Evolutionary conservation across 2,329 filamentous ascomycete species (phyloP).

Genomic region (Hymenoscyphus salicellus): DNA sequence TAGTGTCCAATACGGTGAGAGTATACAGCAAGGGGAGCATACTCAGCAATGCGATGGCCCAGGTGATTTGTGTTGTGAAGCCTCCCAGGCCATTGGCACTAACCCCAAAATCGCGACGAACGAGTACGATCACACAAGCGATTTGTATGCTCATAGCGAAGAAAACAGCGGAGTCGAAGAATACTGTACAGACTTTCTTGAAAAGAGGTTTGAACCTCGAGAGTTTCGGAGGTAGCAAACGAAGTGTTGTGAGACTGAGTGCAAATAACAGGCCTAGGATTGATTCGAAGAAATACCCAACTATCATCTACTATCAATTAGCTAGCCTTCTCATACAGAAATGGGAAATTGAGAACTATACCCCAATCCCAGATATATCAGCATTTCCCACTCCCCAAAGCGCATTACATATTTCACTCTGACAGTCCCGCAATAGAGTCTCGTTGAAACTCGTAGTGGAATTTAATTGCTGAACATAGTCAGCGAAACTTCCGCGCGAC

Average conservation of each 20-base stretch:
- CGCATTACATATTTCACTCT: slow-evolving; percentile 17
- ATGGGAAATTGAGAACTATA: neutral
- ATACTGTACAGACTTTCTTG: slow-evolving; percentile 3
- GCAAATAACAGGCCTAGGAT: slow-evolving; percentile 12
- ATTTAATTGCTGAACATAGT: slow-evolving; percentile 16
- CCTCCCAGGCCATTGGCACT: slow-evolving; percentile 14
- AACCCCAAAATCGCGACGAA: slow-evolving; percentile 18
- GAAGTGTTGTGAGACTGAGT: neutral
- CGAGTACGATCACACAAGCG: slow-evolving; percentile 13
- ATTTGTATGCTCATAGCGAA: slow-evolving; percentile 18
- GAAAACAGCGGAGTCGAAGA: slow-evolving; percentile 15
- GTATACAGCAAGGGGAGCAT: slow-evolving; percentile 16
- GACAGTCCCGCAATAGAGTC: slow-evolving; percentile 8
- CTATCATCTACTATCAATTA: slow-evolving; percentile 13
- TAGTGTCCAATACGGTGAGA: neutral
- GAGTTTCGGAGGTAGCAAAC: neutral
- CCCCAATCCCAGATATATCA: slow-evolving; percentile 20
- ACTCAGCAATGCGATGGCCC: slow-evolving; percentile 14
- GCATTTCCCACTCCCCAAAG: slow-evolving; percentile 19
- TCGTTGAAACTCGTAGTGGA: slow-evolving; percentile 11
- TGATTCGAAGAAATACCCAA: slow-evolving; percentile 15
- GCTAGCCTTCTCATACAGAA: neutral
- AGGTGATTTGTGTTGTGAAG: slow-evolving; percentile 20
- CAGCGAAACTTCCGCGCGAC: slow-evolving; percentile 8
- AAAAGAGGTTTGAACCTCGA: neutral